Base-by-base conservation (phyloP, 371 early-diverging fungal species). In the Umbelopsis sp. region DNA sequence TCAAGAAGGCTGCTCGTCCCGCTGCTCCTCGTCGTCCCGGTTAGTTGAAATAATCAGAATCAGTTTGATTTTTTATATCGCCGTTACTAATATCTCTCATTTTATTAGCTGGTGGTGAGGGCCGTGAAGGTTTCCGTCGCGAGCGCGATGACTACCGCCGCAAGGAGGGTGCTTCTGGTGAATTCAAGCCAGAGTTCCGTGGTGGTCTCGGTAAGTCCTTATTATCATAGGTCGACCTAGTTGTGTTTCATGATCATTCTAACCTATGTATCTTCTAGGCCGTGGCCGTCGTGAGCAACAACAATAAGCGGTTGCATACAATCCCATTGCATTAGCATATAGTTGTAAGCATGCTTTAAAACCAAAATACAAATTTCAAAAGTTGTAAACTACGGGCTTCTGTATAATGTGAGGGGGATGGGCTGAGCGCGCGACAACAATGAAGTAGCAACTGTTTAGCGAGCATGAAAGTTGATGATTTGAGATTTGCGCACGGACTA, bases 101-200 rank as follows among this genome's bases (percentile, higher is more conserved):
- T 71, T 77, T 41, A 41, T 74, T 80, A 73, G 82, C 76, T 74
- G 71, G 76, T 74, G 71, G 76, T 74, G 81, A 65, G 20, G 79
- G 79, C 75, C 65, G 66, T 86, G 88, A 91, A 78, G 84, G 82
- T 79, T 83, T 83, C 69, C 88, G 89, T 78, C 84, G 88, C 81
- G 89, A 87, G 65, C 89, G 92, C 73, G 95, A 92, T 79, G 92
- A 87, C 68, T 96, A 96, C 90, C 87, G 94, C 72, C 94, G 96
- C 73, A 95, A 96, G 92, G 96, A 96, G 85, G 95, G 92, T 75
- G 95, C 96, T 75, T 76, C 89, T 65, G 95, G 94, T 77, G 94
- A 93, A 86, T 96, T 92, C 90, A 91, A 92, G 86, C 97, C 98
- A 72, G 95, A 96, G 86, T 98, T 97, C 94, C 91, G 91, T 85